Evolutionary conservation across 495 filamentous ascomycete genomes (phyloP), one percentile per base, ranked within the genome.

Genomic region (Pseudevernia furfuracea): DNA sequence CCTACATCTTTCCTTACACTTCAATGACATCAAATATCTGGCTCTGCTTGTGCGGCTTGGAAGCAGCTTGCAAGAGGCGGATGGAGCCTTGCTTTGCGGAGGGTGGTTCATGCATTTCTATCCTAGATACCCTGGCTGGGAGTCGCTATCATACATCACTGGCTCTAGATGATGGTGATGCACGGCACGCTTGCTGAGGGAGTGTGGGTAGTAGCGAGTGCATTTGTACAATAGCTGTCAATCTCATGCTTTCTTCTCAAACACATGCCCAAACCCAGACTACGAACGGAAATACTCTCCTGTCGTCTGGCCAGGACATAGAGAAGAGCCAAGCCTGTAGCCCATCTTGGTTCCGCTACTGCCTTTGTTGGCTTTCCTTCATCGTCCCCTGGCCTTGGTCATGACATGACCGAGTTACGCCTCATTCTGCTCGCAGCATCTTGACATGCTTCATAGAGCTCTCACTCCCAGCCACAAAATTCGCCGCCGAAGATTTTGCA

Each of bases 141-240:
- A 46, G 62, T 59, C 62, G 62, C 56, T 64, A 59, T 64, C 62
- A 64, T 59, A 64, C 62, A 59, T 64, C 56, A 64, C 41, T n/a
- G 52, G 53, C n/a, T 49, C 43, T 59, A 52, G 34, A 37, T 59
- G 62, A 64, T 64, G 62, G 46, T 64, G 62, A 46, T 64, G 55
- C 57, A 64, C 62, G 57, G 55, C 62, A 44, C 30, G 62, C 58
- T 64, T 58, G 52, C 52, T 55, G 52, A 55, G 34, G 62, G n/a
- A 57, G 62, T 57, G 44, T 59, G 62, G 62, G 44, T 53, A n/a
- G 25, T 59, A 34, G 43, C 43, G 37, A 28, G 56, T 10, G 55
- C 57, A 52, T 38, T 49, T 64, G 62, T 64, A 64, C 44, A 52
- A 44, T 64, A 64, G 34, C 23, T 59, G 28, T 0, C 12, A 59